Conservation (phyloP, 2,329 filamentous ascomycete species). For the Cylindrodendrum hubeiense region DNA sequence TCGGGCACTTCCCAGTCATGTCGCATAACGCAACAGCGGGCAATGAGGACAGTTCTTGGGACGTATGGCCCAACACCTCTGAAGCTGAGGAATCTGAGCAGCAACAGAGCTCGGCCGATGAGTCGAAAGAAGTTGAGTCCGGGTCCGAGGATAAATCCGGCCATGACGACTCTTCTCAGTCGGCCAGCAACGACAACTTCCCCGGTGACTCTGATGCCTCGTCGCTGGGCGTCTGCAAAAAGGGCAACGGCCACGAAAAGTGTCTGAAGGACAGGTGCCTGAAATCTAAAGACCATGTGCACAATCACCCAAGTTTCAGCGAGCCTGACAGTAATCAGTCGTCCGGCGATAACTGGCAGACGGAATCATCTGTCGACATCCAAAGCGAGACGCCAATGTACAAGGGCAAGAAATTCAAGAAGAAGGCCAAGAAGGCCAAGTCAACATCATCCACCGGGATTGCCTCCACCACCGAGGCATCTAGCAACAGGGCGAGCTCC, state of each 20-base stretch:
- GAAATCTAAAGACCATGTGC: not conserved
- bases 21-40: not conserved
- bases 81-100: not conserved
- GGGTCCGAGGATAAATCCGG: not conserved
- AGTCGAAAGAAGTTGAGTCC: constrained; percentile 4
- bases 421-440: constrained; percentile 10
- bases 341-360: not conserved
- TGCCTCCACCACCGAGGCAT: not conserved
- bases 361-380: not conserved
- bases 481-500: not conserved
- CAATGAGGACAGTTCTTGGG: not conserved
- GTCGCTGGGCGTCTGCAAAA: not conserved
- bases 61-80: not conserved
- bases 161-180: constrained; percentile 5
- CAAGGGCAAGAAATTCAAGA: constrained; percentile 20
- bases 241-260: not conserved
- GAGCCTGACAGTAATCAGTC: constrained; percentile 1
- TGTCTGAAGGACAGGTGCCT: not conserved
- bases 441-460: constrained; percentile 1
- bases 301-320: not conserved
- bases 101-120: not conserved
- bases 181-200: constrained; percentile 2
- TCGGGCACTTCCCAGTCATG: not conserved
- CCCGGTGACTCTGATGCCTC: not conserved
- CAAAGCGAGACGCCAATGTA: not conserved